A percentile compares a stretch with the other conserved stretches of the same genome.
Conservation (phyloP, 352 stramenopile species). For the Phytophthora cryptogea region DNA sequence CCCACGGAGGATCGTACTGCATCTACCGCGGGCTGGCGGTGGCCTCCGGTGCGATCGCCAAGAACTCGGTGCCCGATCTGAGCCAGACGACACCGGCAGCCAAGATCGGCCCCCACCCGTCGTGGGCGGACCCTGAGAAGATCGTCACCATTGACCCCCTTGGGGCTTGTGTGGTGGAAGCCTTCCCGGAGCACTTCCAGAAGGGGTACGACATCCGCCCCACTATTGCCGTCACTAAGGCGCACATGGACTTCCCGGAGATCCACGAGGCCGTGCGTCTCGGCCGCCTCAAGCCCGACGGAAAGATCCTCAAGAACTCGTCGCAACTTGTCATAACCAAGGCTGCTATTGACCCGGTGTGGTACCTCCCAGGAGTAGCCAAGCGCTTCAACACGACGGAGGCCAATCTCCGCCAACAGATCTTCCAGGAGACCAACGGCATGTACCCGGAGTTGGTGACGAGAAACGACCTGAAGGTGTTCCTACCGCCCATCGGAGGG, state of each 20-base stretch:
- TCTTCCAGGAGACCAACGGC: constrained; percentile 99
- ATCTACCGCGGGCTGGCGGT: constrained; percentile 98
- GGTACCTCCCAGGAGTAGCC: constrained; percentile 98
- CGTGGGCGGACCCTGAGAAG: constrained; percentile 97
- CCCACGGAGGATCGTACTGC: constrained; percentile 98
- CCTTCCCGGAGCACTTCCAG: constrained; percentile 93
- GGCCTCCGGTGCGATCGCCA: constrained; percentile 75
- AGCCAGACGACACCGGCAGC: constrained; percentile 95
- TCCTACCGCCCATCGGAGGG: constrained; percentile 98
- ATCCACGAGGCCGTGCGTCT: constrained; percentile 95
- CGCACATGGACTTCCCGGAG: constrained; percentile 99
- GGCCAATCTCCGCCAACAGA: constrained; percentile 93
- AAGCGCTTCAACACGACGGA: constrained; percentile 98
- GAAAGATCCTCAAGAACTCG: constrained; percentile 94
- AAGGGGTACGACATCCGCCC: constrained; percentile 99
- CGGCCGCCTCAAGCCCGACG: constrained; percentile 95
- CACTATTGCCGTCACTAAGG: constrained; percentile 96
- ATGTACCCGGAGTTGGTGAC: constrained; percentile 99
- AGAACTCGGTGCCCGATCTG: constrained; percentile 74
- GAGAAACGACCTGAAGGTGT: constrained; percentile 98
- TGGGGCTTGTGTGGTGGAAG: constrained; percentile 79
- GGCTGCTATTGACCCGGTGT: constrained; percentile 98
- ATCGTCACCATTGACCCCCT: constrained; percentile 85
- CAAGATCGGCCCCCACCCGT: constrained; percentile 96
- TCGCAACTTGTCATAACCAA: constrained; percentile 95